Evolutionary conservation across 2,329 filamentous ascomycete species (phyloP).

Genomic region (Arthrobotrys pseudoclavata): DNA sequence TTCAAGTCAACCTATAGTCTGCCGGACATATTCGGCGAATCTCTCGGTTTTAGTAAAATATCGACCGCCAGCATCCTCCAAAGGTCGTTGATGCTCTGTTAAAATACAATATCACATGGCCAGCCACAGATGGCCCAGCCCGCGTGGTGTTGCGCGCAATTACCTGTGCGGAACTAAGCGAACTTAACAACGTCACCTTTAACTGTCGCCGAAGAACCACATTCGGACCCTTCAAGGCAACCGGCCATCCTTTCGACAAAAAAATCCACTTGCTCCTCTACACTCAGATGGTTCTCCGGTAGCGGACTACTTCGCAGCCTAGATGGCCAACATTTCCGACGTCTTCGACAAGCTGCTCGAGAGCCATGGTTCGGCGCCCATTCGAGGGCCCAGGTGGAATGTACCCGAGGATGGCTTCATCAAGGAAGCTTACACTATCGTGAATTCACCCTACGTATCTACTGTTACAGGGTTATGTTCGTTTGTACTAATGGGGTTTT

Average conservation of each 20-base stretch:
- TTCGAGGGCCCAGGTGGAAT: constrained; percentile 64
- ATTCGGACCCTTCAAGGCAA: neutral
- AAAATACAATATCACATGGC: too few relatives aligned
- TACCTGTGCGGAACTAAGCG: constrained; percentile 26
- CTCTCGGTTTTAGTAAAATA: too few relatives aligned
- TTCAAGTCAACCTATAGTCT: too few relatives aligned
- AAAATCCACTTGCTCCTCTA: neutral
- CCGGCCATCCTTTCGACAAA: neutral
- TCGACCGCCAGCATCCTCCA: too few relatives aligned
- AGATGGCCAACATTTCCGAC: constrained; percentile 59
- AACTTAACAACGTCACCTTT: constrained; percentile 58
- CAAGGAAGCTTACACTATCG: constrained; percentile 93
- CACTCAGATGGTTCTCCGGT: constrained; percentile 51
- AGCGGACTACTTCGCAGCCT: constrained; percentile 46
- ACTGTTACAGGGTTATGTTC: neutral
- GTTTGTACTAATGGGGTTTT: neutral
- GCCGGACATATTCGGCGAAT: too few relatives aligned
- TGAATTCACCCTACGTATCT: constrained; percentile 66
- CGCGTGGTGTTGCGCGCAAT: neutral
- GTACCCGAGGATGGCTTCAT: constrained; percentile 81
- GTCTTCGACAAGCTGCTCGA: constrained; percentile 54
- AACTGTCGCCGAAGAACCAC: constrained; percentile 6
- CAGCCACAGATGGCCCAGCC: too few relatives aligned
- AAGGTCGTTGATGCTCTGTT: too few relatives aligned
- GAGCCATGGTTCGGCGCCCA: constrained; percentile 51